Conservation (phyloP, 768 basidiomycete genomes). For the Suillus plorans region DNA sequence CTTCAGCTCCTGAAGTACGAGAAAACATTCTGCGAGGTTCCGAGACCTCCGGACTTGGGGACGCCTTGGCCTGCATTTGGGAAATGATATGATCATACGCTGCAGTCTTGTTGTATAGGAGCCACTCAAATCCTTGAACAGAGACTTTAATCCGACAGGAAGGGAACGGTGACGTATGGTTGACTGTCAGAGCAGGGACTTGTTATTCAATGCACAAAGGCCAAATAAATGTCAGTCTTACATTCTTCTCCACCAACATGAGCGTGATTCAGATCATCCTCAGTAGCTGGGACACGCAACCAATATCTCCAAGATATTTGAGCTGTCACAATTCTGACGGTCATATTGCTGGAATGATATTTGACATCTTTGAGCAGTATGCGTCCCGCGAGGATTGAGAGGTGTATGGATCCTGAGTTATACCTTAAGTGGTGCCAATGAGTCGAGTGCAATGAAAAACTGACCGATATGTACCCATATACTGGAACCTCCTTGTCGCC, state of each 20-base stretch:
- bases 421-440: slow-evolving; percentile 7
- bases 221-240: slow-evolving; percentile 31
- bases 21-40: slow-evolving; percentile 39
- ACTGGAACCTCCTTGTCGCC: slow-evolving; percentile 76
- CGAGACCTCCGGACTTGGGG: slow-evolving; percentile 16
- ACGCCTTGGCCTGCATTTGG: slow-evolving; percentile 53
- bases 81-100: slow-evolving; percentile 86
- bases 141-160: slow-evolving; percentile 82
- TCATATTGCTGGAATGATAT: slow-evolving; percentile 93
- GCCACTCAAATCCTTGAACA: slow-evolving; percentile 88
- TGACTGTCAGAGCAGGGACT: slow-evolving; percentile 26
- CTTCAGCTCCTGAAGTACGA: slow-evolving; percentile 39
- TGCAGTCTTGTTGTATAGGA: slow-evolving; percentile 86
- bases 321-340: slow-evolving; percentile 78
- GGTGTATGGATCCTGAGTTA: slow-evolving; percentile 78
- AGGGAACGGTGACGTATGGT: slow-evolving; percentile 37
- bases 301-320: slow-evolving; percentile 94
- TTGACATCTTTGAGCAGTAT: slow-evolving; percentile 85
- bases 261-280: slow-evolving; percentile 58
- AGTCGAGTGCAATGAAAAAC: slow-evolving; percentile 17
- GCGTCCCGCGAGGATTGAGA: slow-evolving; percentile 84
- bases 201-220: not conserved
- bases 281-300: slow-evolving; percentile 78
- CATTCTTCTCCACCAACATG: slow-evolving; percentile 52
- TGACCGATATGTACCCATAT: slow-evolving; percentile 83